Evolutionary conservation across 768 basidiomycete genomes (phyloP).

Genomic region (Macrolepiota dolichaula): DNA sequence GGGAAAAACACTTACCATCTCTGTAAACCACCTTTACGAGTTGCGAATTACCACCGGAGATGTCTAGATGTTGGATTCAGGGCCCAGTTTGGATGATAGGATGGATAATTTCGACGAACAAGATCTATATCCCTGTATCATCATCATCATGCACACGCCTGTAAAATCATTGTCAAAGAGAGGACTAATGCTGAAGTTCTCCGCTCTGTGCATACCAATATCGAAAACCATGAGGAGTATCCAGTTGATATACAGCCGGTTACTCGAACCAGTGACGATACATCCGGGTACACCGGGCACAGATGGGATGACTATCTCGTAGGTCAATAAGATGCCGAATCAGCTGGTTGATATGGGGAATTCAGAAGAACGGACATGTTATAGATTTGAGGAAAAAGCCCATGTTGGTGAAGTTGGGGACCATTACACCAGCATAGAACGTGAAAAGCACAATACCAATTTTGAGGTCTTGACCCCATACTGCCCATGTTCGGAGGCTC

Average conservation of each 20-base stretch:
- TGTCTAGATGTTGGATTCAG: neutral
- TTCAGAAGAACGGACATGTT: neutral
- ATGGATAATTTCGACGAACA: neutral
- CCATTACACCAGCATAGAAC: neutral
- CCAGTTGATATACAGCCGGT: conserved; percentile 7
- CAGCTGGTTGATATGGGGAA: neutral
- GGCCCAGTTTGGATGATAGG: neutral
- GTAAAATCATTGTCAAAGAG: neutral
- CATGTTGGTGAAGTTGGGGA: neutral
- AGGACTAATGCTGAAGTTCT: too few relatives aligned
- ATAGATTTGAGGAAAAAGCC: neutral
- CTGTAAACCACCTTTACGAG: conserved; percentile 5
- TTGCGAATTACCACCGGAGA: conserved; percentile 5
- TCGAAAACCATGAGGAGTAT: conserved; percentile 7
- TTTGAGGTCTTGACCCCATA: neutral
- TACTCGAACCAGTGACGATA: neutral
- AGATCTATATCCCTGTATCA: neutral
- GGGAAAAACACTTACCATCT: neutral
- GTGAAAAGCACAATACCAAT: neutral
- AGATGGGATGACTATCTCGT: neutral
- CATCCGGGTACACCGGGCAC: neutral
- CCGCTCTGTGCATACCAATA: neutral
- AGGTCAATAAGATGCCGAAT: neutral
- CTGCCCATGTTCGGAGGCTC: neutral
- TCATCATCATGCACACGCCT: conserved; percentile 4